phyloP scores from a whole-genome alignment of 129 eudicot genomes.

The Cynara cardunculus region DNA sequence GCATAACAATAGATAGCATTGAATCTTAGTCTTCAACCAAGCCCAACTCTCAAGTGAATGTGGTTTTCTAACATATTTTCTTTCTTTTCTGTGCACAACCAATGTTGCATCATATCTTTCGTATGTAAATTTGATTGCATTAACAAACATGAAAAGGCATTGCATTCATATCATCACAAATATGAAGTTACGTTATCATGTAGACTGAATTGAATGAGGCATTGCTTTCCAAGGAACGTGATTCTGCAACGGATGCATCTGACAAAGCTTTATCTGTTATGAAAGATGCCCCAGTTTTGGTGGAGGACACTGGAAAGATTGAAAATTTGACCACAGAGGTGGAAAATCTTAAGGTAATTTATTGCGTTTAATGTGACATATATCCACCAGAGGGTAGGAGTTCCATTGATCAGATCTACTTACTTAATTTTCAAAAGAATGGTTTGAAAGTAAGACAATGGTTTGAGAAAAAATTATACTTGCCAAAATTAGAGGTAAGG shows the following conservation, averaged over 20 bases:
- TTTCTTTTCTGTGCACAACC: too few relatives aligned
- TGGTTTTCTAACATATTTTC: background rate
- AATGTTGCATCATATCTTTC: background rate
- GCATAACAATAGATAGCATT: background rate
- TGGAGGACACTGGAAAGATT: constrained; percentile 72
- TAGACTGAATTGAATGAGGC: constrained; percentile 80
- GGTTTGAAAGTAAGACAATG: background rate
- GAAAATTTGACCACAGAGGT: constrained; percentile 57
- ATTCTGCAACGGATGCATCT: constrained; percentile 66
- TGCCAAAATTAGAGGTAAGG: background rate
- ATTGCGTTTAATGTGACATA: background rate
- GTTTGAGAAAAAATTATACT: background rate
- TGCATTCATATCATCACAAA: constrained; percentile 14
- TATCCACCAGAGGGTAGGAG: background rate
- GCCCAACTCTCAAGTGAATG: background rate
- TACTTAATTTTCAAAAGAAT: background rate
- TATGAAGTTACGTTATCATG: constrained; percentile 25
- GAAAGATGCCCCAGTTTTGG: constrained; percentile 59
- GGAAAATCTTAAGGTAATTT: constrained; percentile 67
- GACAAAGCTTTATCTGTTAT: constrained; percentile 53
- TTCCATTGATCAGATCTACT: constrained; percentile 1
- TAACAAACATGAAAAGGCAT: constrained; percentile 4
- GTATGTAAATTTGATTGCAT: constrained; percentile 9
- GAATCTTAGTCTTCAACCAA: background rate
- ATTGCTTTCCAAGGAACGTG: constrained; percentile 59